A percentile compares a stretch with the other conserved stretches of the same genome.
Evolutionary conservation across 768 basidiomycete genomes (phyloP).

Genomic region (Pleurotus sapidus): DNA sequence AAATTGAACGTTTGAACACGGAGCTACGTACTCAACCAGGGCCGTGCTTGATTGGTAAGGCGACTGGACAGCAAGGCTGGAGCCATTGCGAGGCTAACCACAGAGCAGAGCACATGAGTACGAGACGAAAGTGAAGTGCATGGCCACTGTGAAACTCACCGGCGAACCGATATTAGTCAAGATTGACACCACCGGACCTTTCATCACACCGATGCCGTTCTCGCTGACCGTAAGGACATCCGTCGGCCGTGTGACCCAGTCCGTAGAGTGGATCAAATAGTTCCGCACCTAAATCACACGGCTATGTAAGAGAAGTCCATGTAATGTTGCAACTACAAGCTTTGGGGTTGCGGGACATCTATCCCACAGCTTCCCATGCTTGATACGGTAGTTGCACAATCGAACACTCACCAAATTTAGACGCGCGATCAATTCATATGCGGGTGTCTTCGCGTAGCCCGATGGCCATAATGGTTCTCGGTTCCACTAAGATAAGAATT

Average conservation of each 20-base stretch:
- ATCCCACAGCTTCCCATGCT: not conserved
- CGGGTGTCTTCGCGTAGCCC: conserved; percentile 52
- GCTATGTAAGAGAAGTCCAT: not conserved
- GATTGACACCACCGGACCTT: conserved; percentile 59
- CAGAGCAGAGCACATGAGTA: not conserved
- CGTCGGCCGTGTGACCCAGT: conserved; percentile 52
- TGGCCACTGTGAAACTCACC: conserved; percentile 32
- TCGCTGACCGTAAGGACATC: conserved; percentile 48
- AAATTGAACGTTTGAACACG: not conserved
- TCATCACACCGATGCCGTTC: conserved; percentile 60
- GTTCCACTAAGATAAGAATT: conserved; percentile 46
- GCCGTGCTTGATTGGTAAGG: conserved; percentile 46
- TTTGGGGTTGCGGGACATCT: too few species aligned
- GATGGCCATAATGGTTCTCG: conserved; percentile 78
- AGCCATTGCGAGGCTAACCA: conserved; percentile 52
- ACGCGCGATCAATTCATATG: conserved; percentile 55
- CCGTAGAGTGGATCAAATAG: conserved; percentile 51
- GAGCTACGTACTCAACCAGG: conserved; percentile 49
- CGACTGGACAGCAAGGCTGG: conserved; percentile 54
- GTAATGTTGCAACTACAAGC: not conserved
- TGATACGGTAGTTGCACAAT: not conserved
- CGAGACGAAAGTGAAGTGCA: not conserved
- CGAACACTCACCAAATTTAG: conserved; percentile 49
- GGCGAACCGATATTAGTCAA: conserved; percentile 75
- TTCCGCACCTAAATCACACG: conserved; percentile 50